A percentile compares a stretch with the other conserved stretches of the same genome.
Evolutionary conservation across 768 basidiomycete genomes (phyloP).

Genomic region (Clitopilus passeckerianus): DNA sequence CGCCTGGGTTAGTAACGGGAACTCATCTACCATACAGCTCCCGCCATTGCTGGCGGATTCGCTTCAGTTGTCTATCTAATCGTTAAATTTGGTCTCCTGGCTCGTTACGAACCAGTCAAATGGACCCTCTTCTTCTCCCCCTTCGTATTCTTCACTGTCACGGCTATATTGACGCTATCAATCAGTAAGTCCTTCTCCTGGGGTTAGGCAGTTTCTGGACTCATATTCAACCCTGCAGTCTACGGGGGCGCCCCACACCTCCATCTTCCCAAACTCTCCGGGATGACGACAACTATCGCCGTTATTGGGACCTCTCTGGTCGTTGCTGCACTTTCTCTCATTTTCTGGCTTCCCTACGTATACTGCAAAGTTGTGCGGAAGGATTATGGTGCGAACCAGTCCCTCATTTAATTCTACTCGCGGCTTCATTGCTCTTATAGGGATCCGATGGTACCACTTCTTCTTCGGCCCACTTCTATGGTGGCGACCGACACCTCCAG

Average conservation of each 20-base stretch:
- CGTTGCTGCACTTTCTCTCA: slow-evolving; percentile 13
- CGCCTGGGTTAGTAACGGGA: neutral
- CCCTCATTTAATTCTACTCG: neutral
- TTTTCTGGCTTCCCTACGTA: slow-evolving; percentile 24
- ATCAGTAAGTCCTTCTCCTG: slow-evolving; percentile 10
- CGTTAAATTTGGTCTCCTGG: slow-evolving; percentile 19
- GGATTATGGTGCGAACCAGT: slow-evolving; percentile 18
- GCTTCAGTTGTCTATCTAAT: slow-evolving; percentile 15
- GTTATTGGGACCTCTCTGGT: slow-evolving; percentile 16
- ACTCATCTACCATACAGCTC: slow-evolving; percentile 4
- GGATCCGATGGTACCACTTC: slow-evolving; percentile 23
- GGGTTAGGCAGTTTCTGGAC: no score
- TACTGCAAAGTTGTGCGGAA: slow-evolving; percentile 19
- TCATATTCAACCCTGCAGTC: slow-evolving; percentile 4
- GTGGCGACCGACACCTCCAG: slow-evolving; percentile 17
- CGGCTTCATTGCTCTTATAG: slow-evolving; percentile 5
- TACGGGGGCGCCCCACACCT: slow-evolving; percentile 20
- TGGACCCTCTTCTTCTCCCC: slow-evolving; percentile 19
- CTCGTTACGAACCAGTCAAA: slow-evolving; percentile 15
- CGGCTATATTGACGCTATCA: slow-evolving; percentile 19
- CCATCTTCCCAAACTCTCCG: slow-evolving; percentile 12
- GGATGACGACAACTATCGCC: slow-evolving; percentile 12
- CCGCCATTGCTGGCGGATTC: slow-evolving; percentile 16
- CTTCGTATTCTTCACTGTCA: slow-evolving; percentile 21
- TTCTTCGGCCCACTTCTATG: slow-evolving; percentile 22